These are phyloP conservation scores for Aspergillus hancockii DNA, from an alignment of 495 filamentous ascomycete species.

Conservation along the genomic window DNA sequence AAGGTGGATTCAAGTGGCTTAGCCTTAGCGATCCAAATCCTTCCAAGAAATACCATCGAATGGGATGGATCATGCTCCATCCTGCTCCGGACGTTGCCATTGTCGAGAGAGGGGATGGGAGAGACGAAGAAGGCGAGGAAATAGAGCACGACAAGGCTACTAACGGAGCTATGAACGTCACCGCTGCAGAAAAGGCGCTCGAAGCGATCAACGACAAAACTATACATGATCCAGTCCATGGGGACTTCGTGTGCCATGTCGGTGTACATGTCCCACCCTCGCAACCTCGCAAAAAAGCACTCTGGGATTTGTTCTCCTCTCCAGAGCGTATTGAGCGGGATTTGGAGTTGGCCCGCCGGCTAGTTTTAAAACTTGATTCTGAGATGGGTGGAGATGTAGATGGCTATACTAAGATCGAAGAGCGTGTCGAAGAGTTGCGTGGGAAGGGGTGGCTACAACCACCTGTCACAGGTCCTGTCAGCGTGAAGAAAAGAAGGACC, in stretches of 20 bases:
- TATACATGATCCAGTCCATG: conserved; percentile 87
- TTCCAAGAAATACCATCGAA: conserved; percentile 92
- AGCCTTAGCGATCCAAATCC: conserved; percentile 96
- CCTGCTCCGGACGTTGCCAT: conserved; percentile 64
- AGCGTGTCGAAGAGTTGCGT: conserved; percentile 78
- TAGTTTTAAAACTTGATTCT: conserved; percentile 76
- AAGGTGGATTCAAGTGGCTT: conserved; percentile 87
- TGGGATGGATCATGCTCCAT: conserved; percentile 97
- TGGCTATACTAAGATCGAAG: conserved; percentile 76
- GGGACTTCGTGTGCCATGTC: conserved; percentile 96
- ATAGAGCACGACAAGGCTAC: conserved; percentile 41
- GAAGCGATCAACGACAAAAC: conserved; percentile 95
- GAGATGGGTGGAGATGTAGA: conserved; percentile 70
- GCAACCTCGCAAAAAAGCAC: conserved; percentile 88
- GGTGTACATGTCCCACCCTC: conserved; percentile 88
- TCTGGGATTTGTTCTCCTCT: conserved; percentile 94
- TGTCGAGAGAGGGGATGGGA: conserved; percentile 58
- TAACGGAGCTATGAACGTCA: conserved; percentile 27
- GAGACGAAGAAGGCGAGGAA: conserved; percentile 65
- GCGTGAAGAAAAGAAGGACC: conserved; percentile 62
- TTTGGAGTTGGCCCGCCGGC: conserved; percentile 70
- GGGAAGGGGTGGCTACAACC: conserved; percentile 73
- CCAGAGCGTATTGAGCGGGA: conserved; percentile 87
- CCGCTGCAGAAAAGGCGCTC: conserved; percentile 79
- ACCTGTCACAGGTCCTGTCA: conserved; percentile 56